Percentiles rank a stretch among this genome's conserved stretches.
Conservation (phyloP, 768 basidiomycete species). For the Calocybe cyanea region DNA sequence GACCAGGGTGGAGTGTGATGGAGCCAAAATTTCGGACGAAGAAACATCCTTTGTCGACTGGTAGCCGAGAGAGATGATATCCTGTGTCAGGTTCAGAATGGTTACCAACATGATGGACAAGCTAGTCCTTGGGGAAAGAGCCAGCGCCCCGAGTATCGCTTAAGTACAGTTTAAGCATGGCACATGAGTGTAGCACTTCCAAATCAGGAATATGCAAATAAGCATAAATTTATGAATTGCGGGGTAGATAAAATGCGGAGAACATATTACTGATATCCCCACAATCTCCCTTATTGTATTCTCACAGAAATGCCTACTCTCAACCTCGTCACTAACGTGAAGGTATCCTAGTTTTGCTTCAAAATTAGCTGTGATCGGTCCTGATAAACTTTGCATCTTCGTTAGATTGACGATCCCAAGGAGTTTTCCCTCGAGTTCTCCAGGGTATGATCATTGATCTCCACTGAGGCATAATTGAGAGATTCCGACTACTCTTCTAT, state of each 20-base stretch:
- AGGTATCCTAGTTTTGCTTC: too few relatives aligned
- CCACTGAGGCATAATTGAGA: background rate
- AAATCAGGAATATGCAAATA: too few relatives aligned
- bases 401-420: slow-evolving; percentile 34
- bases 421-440: slow-evolving; percentile 51
- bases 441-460: slow-evolving; percentile 33
- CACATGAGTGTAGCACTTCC: too few relatives aligned
- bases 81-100: slow-evolving; percentile 10
- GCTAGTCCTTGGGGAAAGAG: too few relatives aligned
- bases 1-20: background rate
- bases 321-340: slow-evolving; percentile 38
- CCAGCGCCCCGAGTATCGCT: too few relatives aligned
- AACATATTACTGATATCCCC: too few relatives aligned
- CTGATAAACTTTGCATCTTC: background rate
- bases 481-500: background rate
- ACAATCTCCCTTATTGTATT: too few relatives aligned
- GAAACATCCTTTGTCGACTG: background rate
- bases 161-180: too few relatives aligned
- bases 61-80: slow-evolving; percentile 9
- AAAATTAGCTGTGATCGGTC: too few relatives aligned
- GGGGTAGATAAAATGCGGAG: too few relatives aligned
- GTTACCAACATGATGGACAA: slow-evolving; percentile 7
- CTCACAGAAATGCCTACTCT: slow-evolving; percentile 35
- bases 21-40: background rate
- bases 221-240: too few relatives aligned